Evolutionary conservation across 495 filamentous ascomycete species (phyloP), one percentile per base, ranked within the genome.

Genomic region (Lindgomyces ingoldianus): DNA sequence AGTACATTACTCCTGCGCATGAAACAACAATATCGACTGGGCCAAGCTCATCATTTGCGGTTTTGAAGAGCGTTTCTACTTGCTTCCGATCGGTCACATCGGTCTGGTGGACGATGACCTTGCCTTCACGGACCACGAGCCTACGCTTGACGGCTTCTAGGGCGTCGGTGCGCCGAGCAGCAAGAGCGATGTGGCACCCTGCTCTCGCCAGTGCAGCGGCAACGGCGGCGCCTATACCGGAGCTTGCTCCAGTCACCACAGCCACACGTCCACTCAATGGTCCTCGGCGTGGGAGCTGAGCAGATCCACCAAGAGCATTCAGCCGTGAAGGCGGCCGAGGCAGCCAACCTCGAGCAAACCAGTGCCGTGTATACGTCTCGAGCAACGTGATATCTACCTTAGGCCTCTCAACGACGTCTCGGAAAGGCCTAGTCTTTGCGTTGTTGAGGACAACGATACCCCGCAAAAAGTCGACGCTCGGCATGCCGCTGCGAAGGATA

Each of bases 1-100:
- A 89, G 73, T 89, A 89, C 87, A 89, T 89, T 57, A 89, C 87
- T 14, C 86, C 87, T 0, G 87, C 85, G 72, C 84, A 87, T n/a
- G 81, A 80, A 26, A 89, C 81, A 9, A 89, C 75, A 52, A 88
- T 86, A 60, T 89, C 86, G 30, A 88, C 78, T 0, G 84, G 81
- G 0, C 87, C 87, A 3, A 88, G 83, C 62, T 82, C 71, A 4
- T 80, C 76, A n/a, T 71, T 74, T 0, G 86, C 76, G 0, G 78
- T 76, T 4, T 74, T 68, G 41, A 88, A 73, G 26, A 89, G 82
- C 0, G 74, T 74, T 51, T 85, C 81, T 6, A 86, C 82, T 58
- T 88, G 79, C 1, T 68, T 68, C 57, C 73, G 77, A 54, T 82
- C 75, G 1, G 87, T 87, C 14, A 88, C 84, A 58, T 89, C 87